Percentiles rank a stretch among this genome's conserved stretches.
Conservation (phyloP, 129 eudicot species). For the Chrysanthemum seticuspe region DNA sequence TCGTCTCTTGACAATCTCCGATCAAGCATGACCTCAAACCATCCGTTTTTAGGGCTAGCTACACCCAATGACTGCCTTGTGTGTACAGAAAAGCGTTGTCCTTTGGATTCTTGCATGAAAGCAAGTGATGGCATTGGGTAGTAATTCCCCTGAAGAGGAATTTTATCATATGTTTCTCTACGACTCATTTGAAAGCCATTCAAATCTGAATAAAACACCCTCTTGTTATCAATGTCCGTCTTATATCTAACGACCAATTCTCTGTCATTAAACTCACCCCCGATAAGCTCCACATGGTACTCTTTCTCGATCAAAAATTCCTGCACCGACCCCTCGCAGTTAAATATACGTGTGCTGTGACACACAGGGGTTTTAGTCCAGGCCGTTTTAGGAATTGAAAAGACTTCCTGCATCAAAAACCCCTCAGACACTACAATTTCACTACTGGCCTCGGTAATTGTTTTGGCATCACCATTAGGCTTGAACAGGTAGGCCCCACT, state of each 20-base stretch:
- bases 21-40: conserved; percentile 95
- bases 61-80: conserved; percentile 87
- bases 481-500: conserved; percentile 96
- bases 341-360: conserved; percentile 79
- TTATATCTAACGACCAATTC: conserved; percentile 86
- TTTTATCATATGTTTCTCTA: conserved; percentile 92
- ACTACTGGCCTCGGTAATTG: conserved; percentile 47
- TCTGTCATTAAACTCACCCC: conserved; percentile 63
- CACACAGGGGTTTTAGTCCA: conserved; percentile 72
- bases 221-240: conserved; percentile 71
- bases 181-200: conserved; percentile 98
- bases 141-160: conserved; percentile 93
- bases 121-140: conserved; percentile 99
- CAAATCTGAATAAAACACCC: conserved; percentile 79
- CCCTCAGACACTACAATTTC: conserved; percentile 70
- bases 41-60: conserved; percentile 81
- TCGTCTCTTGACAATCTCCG: conserved; percentile 83
- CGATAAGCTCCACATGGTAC: conserved; percentile 94
- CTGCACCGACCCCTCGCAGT: conserved; percentile 60
- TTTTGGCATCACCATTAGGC: conserved; percentile 76
- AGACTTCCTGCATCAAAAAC: conserved; percentile 78
- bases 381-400: conserved; percentile 70
- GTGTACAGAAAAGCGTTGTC: conserved; percentile 85
- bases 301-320: conserved; percentile 81
- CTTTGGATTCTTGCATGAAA: conserved; percentile 72